Evolutionary conservation across 352 stramenopile species (phyloP).

Genomic region (Globisporangium nagaii): DNA sequence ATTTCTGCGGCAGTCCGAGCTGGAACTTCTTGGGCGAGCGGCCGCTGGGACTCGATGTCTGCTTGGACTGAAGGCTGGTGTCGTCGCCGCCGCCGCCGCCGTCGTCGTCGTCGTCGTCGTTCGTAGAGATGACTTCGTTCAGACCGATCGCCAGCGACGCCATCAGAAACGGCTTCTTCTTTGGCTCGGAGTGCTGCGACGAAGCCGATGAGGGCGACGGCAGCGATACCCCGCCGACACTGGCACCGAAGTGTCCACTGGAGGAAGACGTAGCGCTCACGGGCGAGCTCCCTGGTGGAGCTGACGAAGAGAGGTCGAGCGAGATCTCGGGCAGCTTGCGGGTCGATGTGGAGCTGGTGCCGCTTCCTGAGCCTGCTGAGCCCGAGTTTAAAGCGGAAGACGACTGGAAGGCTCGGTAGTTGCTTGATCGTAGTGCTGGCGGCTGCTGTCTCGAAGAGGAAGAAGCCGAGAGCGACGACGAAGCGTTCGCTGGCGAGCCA

Average conservation of each 20-base stretch:
- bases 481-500: no score
- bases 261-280: background rate
- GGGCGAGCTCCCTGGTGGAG: background rate
- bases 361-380: background rate
- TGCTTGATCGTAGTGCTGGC: background rate
- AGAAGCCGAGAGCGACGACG: no score
- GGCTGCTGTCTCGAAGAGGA: background rate
- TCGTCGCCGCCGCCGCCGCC: background rate
- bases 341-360: background rate
- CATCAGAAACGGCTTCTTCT: slow-evolving; percentile 11
- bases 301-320: slow-evolving; percentile 1
- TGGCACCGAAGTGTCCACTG: background rate
- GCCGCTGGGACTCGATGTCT: no score
- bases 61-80: background rate
- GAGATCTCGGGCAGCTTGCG: slow-evolving; percentile 10
- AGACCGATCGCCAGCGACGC: slow-evolving; percentile 7
- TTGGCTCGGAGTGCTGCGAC: background rate
- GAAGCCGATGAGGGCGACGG: background rate
- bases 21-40: slow-evolving; percentile 9
- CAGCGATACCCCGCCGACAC: background rate
- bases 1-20: slow-evolving; percentile 1
- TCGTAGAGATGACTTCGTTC: slow-evolving; percentile 3
- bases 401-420: background rate
- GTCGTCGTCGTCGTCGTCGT: background rate
- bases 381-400: background rate